Evolutionary conservation across 1,284 basidiomycete genomes (phyloP), one percentile per base, ranked within the genome.

Genomic region (Malassezia equina): DNA sequence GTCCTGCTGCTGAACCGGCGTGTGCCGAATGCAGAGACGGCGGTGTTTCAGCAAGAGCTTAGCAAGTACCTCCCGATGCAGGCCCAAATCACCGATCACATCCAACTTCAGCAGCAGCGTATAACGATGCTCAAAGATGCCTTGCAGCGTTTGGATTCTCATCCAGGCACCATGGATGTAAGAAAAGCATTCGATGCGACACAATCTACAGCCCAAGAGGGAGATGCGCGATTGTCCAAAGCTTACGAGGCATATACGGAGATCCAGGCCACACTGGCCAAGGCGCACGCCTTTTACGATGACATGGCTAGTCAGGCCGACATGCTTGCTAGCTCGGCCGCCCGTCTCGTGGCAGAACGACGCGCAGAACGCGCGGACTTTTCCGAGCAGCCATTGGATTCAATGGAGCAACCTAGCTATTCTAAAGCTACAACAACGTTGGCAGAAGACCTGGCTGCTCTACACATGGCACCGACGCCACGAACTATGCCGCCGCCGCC

Each of bases 51-150:
- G 0, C 81, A 84, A 6, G 91, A 96, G 75, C 81, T 96, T 15
- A 91, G 95, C 75, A 96, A 96, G 76, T 96, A 95, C 79, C 81
- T 83, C 21, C 88, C 90, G 1, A 90, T 88, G 70, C 82, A 86
- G 61, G 72, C 79, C 12, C 79, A 83, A 0, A 67, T 94, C 11
- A 80, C 55, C 8, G 63, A 71, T 45, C 41, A 67, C 34, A 46
- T 59, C 12, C 23, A 55, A 32, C 46, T 52, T n/a, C 63, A 65
- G 48, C 47, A 54, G 33, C 51, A 63, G 49, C 50, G 67, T 1
- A 21, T 53, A 11, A 48, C 58, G 31, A 34, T 61, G 29, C 51
- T 59, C 23, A 51, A 60, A 25, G 55, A 46, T 17, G 41, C 48
- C 15, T 41, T 63, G 25, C 29, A 49, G 9, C 17, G 21, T n/a